phyloP scores from a whole-genome alignment of 2,329 filamentous ascomycete genomes.

The Neopestalotiopsis sp. region DNA sequence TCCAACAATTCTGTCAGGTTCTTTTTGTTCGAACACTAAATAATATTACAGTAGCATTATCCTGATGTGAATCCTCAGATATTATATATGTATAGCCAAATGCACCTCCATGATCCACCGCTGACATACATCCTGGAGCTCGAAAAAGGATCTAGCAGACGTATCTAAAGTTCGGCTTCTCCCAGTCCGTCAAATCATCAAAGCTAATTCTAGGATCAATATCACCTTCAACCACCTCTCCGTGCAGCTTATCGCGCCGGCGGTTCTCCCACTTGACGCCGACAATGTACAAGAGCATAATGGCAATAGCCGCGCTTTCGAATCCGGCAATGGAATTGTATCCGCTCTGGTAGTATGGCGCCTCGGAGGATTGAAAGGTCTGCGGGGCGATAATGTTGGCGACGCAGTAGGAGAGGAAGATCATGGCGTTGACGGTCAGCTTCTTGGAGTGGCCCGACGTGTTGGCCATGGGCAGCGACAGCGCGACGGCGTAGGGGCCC shows the following conservation, averaged over 20 bases:
- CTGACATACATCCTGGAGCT: no score
- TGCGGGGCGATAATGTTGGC: constrained; percentile 49
- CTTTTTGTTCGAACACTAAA: no score
- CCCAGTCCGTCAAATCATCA: neutral
- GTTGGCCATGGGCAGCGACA: constrained; percentile 36
- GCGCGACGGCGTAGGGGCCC: neutral
- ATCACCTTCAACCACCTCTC: neutral
- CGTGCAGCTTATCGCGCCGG: neutral
- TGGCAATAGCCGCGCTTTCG: neutral
- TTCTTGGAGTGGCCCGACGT: constrained; percentile 42
- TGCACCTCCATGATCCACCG: no score
- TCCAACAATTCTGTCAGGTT: no score
- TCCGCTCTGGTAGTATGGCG: constrained; percentile 19
- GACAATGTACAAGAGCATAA: neutral
- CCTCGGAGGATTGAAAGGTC: constrained; percentile 43
- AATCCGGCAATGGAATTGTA: neutral
- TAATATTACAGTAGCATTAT: no score
- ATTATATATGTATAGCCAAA: no score
- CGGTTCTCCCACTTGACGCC: neutral
- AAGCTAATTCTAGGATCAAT: neutral
- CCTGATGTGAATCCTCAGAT: no score
- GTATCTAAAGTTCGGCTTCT: neutral
- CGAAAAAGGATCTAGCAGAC: neutral
- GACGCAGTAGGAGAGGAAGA: constrained; percentile 41
- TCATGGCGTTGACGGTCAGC: constrained; percentile 38